Evolutionary conservation across 208 protist genomes (phyloP), one percentile per base, ranked within the genome.

Genomic region (Trypanosoma vivax): DNA sequence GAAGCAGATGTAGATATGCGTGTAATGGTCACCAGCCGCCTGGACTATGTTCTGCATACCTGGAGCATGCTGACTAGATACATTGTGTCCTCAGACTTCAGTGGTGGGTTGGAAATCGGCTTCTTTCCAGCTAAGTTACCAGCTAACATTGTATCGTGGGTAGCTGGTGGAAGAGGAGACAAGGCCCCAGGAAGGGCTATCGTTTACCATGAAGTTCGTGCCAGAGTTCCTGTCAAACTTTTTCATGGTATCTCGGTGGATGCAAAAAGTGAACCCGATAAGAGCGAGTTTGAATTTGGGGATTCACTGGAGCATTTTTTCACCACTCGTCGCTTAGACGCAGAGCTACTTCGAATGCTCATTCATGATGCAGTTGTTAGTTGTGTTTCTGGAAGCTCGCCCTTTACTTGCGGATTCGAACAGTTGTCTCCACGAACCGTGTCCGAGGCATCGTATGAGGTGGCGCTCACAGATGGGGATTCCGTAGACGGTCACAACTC

Each of bases 281-380:
- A 34, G 3, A 19, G 14, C 7, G 9, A 18, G 6, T 28, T 9
- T 29, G 16, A 13, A 21, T 21, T 27, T 6, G 60, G n/a, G n/a
- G n/a, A 59, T 42, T 55, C 42, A 18, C 37, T 67, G 27, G 43
- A 18, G 34, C 46, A 67, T 27, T 67, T 67, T 48, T 16, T 45
- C 3, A 25, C 4, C 4, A 47, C 52, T 1, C 23, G 29, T 6
- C 52, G 33, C 16, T 48, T 67, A 35, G 30, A 49, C 29, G 34
- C 43, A 21, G 43, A 45, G 5, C 25, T 35, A 29, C 30, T 67
- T 16, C 60, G 60, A 10, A 11, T 23, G n/a, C 37, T 67, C 4
- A 25, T 67, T 42, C 60, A 67, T 30, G 51, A 67, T 37, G 60
- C 45, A 16, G 43, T 46, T 10, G 9, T 67, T 11, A 55, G 37